Evolutionary conservation across 768 basidiomycete species (phyloP).

Genomic region (Gloeostereum incarnatum): DNA sequence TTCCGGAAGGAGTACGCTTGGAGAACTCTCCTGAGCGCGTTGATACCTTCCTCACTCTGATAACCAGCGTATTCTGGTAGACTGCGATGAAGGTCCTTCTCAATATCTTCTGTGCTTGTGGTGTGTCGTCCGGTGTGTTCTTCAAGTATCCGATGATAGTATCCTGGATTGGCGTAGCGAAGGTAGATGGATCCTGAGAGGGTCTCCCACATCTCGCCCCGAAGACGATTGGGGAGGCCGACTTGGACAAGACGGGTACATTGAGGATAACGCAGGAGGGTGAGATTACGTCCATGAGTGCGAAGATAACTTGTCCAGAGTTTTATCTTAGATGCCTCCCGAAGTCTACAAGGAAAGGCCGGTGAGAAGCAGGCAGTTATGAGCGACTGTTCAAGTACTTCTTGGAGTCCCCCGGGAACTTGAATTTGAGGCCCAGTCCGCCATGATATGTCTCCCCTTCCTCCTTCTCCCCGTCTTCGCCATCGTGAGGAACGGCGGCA

Average conservation of each 20-base stretch:
- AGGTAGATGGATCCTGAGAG: constrained; percentile 91
- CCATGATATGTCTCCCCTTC: constrained; percentile 58
- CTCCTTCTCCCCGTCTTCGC: constrained; percentile 62
- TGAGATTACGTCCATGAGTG: constrained; percentile 88
- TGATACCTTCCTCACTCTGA: constrained; percentile 83
- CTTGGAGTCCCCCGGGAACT: constrained; percentile 88
- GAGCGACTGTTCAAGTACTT: constrained; percentile 37
- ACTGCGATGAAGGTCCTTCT: constrained; percentile 95
- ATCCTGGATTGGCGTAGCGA: constrained; percentile 79
- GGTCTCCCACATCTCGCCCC: constrained; percentile 98
- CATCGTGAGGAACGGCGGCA: constrained; percentile 43
- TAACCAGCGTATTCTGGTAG: constrained; percentile 96
- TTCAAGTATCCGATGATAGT: constrained; percentile 66
- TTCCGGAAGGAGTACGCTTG: constrained; percentile 96
- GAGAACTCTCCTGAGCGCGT: constrained; percentile 76
- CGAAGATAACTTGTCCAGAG: constrained; percentile 87
- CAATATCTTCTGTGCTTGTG: constrained; percentile 95
- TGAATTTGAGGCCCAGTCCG: constrained; percentile 74
- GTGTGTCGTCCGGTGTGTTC: constrained; percentile 72
- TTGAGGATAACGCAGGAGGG: constrained; percentile 90
- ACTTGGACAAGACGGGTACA: constrained; percentile 97
- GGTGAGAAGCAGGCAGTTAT: neutral
- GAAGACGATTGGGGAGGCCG: constrained; percentile 86
- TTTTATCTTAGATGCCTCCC: constrained; percentile 91
- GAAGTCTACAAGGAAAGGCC: constrained; percentile 37